These are phyloP conservation scores for Fragaria ananassa DNA, from an alignment of 306 rosid genomes.

Conservation along the genomic window DNA sequence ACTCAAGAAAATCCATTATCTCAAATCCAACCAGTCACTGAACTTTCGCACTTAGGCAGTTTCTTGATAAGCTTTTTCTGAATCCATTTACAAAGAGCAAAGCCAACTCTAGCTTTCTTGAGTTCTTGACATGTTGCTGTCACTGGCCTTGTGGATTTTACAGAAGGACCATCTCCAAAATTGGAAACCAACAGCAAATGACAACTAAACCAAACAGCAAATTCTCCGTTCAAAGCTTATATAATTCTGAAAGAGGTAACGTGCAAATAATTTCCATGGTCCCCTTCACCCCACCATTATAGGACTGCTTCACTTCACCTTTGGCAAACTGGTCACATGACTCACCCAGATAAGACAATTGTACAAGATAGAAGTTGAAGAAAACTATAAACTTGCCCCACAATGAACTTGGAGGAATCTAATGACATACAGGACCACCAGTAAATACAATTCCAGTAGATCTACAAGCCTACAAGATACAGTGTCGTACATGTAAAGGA, in stretches of 20 bases:
- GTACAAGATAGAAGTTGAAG: neutral
- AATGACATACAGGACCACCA: conserved; percentile 1
- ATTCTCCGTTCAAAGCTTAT: neutral
- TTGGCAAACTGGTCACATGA: neutral
- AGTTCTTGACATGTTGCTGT: neutral
- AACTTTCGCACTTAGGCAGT: too few species aligned
- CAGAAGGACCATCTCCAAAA: neutral
- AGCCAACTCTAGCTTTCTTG: neutral
- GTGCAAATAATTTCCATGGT: conserved; percentile 8
- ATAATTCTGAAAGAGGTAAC: neutral
- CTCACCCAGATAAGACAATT: neutral
- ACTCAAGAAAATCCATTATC: neutral
- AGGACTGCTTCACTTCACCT: neutral
- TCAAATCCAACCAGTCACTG: neutral
- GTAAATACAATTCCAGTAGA: conserved; percentile 1
- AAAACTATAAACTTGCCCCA: conserved; percentile 8
- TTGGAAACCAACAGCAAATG: neutral
- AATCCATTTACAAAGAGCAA: neutral
- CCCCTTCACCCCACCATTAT: neutral
- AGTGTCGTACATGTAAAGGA: neutral
- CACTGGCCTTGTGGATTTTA: neutral
- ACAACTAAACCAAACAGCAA: neutral
- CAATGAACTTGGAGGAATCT: neutral
- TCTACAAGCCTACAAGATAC: neutral
- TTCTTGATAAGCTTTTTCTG: neutral